Evolutionary conservation across 352 stramenopile genomes (phyloP).

Genomic region (Globisporangium spinosum): DNA sequence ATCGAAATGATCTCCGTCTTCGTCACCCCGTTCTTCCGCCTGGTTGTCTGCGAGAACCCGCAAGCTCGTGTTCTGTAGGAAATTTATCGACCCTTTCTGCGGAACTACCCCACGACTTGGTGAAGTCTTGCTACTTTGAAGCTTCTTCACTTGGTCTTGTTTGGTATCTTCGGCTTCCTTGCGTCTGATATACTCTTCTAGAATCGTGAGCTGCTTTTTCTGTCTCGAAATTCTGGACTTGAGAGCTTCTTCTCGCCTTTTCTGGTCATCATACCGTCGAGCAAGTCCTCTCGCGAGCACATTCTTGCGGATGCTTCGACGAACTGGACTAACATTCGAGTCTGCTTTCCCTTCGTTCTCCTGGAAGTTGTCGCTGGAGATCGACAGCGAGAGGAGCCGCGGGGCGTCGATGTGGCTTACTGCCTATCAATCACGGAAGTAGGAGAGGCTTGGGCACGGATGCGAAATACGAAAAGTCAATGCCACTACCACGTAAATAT

Average conservation of each 20-base stretch:
- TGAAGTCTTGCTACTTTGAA: neutral
- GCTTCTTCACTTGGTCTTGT: neutral
- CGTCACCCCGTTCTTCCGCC: neutral
- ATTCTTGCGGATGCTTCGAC: slow-evolving; percentile 27
- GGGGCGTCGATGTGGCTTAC: neutral
- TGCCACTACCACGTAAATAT: neutral
- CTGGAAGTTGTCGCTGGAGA: slow-evolving; percentile 6
- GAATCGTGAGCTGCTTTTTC: slow-evolving; percentile 25
- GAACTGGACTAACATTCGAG: slow-evolving; percentile 3
- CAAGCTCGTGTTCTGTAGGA: slow-evolving; percentile 21
- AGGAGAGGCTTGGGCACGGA: neutral
- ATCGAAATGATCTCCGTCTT: neutral
- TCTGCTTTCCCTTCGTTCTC: slow-evolving; percentile 1
- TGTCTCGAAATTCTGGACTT: slow-evolving; percentile 26
- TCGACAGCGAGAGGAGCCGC: slow-evolving; percentile 6
- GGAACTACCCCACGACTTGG: slow-evolving; percentile 19
- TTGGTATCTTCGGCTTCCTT: slow-evolving; percentile 12
- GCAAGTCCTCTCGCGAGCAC: slow-evolving; percentile 29
- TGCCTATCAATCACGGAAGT: neutral
- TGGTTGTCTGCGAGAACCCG: slow-evolving; percentile 17
- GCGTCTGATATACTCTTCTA: slow-evolving; percentile 26
- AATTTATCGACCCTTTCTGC: slow-evolving; percentile 16
- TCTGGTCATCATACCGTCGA: slow-evolving; percentile 31
- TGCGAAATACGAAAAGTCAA: neutral
- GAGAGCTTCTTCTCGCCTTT: slow-evolving; percentile 22